Evolutionary conservation across 2,329 filamentous ascomycete species (phyloP), one percentile per base, ranked within the genome.

Genomic region (Beauveria australis): DNA sequence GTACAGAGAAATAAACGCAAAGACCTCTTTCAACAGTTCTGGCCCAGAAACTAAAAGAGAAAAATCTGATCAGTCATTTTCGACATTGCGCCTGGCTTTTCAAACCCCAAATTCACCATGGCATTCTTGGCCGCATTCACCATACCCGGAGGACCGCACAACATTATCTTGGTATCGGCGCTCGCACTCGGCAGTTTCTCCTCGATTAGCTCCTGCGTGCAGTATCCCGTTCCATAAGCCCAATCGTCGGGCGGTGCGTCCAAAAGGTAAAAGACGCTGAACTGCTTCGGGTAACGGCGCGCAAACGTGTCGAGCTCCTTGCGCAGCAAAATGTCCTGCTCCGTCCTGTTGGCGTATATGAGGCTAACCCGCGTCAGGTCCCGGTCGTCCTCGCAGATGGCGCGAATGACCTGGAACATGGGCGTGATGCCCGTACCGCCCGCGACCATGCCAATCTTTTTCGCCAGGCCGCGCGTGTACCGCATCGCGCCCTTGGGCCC

Each of bases 81-180:
- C 1, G 77, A 70, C 5, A 79, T 72, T 1, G 78, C 72, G 0
- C 79, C 78, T 0, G 82, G 79, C 59, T 76, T 72, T 63, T 80
- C 71, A 63, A 79, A 85, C 0, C 82, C 83, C 41, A 85, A 61
- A 10, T 71, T 71, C 0, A 71, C 72, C 63, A 84, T 67, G 8
- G 71, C 72, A 66, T 77, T 80, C 73, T 84, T 86, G 16, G 78
- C 75, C 0, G 81, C 82, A 49, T 79, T 79, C 2, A 87, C 72
- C 82, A 87, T 83, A 0, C 78, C 79, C 0, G 84, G 84, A 0
- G 85, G 84, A 0, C 85, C 85, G 64, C 84, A 87, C 18, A 59
- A 19, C 56, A 59, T 59, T 37, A 59, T 44, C 47, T 59, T 59
- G 24, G 47, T 46, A 18, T 59, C 56, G 5, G 56, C 12, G 18